Percentiles rank a stretch among this genome's conserved stretches.
These are phyloP conservation scores for Penicillium sp. DNA, from an alignment of 2,329 filamentous ascomycete genomes.

Conservation along the genomic window DNA sequence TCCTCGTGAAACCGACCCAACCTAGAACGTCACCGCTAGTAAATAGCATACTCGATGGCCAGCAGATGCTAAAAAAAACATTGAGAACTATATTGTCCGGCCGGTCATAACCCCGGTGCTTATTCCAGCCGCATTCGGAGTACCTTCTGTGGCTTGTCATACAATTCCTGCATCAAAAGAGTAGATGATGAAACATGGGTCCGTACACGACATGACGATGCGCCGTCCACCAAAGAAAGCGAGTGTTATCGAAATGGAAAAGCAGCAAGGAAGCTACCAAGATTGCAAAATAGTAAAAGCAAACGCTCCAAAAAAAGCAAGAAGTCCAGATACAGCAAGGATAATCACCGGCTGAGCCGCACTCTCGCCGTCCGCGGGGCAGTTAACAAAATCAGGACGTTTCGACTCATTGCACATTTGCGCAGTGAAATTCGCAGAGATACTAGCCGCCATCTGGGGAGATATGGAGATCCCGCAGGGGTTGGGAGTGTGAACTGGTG, in stretches of 20 bases:
- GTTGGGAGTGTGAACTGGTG: not conserved
- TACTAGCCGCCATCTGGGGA: conserved; percentile 6
- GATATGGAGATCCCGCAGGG: conserved; percentile 12
- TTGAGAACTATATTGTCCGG: too few relatives aligned
- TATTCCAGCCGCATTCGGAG: too few relatives aligned
- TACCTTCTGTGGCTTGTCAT: too few relatives aligned
- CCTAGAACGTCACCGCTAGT: too few relatives aligned
- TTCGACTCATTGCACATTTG: not conserved
- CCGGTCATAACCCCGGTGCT: too few relatives aligned
- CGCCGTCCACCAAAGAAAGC: too few relatives aligned
- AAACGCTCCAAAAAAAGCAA: conserved; percentile 3
- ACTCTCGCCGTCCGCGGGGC: conserved; percentile 4
- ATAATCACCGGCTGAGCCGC: conserved; percentile 2
- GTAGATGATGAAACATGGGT: too few relatives aligned
- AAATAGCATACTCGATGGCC: too few relatives aligned
- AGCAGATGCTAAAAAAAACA: not conserved
- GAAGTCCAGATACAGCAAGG: not conserved
- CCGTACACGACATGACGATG: too few relatives aligned
- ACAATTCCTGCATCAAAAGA: too few relatives aligned
- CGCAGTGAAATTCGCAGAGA: not conserved
- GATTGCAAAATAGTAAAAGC: conserved; percentile 2
- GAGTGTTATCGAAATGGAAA: too few relatives aligned
- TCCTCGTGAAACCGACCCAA: too few relatives aligned
- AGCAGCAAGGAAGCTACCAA: not conserved
- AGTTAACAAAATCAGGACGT: conserved; percentile 6